These are phyloP conservation scores for Pelargonium myrrhifolium DNA, from an alignment of 441 rosid genomes.

Conservation along the genomic window DNA sequence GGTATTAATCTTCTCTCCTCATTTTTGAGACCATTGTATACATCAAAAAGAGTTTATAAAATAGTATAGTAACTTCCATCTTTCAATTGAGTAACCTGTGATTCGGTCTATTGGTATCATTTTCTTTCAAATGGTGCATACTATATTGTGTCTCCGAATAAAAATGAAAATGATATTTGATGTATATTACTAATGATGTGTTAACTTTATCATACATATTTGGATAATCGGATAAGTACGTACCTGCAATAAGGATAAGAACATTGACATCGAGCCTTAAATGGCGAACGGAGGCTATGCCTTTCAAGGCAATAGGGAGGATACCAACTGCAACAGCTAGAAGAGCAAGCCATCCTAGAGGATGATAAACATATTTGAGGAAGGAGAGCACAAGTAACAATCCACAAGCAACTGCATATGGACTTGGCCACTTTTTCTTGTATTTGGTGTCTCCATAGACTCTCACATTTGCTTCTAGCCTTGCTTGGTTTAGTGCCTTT, in stretches of 20 bases:
- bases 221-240: too few species aligned
- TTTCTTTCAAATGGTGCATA: not conserved
- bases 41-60: too few species aligned
- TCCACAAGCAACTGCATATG: constrained; percentile 58
- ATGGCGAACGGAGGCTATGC: constrained; percentile 36
- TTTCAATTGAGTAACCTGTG: too few species aligned
- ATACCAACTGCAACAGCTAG: constrained; percentile 59
- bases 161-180: too few species aligned
- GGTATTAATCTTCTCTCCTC: too few species aligned
- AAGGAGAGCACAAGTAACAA: constrained; percentile 42
- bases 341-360: constrained; percentile 63
- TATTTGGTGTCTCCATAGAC: constrained; percentile 41
- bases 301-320: constrained; percentile 47
- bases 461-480: constrained; percentile 72
- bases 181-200: too few species aligned
- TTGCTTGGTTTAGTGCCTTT: constrained; percentile 68
- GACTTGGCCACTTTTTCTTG: constrained; percentile 81
- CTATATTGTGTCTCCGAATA: too few species aligned
- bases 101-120: too few species aligned
- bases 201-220: too few species aligned
- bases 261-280: constrained; percentile 56
- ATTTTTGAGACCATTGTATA: too few species aligned
- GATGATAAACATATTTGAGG: constrained; percentile 48
- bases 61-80: too few species aligned
- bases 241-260: constrained; percentile 73